Conservation (phyloP, 2,329 filamentous ascomycete genomes). For the Hypoxylon sp. region DNA sequence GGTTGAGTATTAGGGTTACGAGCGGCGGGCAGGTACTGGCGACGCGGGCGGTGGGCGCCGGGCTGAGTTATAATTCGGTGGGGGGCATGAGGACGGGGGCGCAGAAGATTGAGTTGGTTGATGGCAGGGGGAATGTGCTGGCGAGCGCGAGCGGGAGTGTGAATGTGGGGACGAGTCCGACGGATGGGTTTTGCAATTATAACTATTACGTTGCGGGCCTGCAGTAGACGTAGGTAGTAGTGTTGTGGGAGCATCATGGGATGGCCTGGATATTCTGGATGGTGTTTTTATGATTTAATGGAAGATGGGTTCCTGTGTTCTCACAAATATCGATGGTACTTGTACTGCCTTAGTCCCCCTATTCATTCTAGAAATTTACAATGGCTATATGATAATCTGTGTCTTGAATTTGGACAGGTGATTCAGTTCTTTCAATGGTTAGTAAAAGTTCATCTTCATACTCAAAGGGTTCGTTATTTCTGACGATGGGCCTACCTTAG, state of each 20-base stretch:
- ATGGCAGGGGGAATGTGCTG: constrained; percentile 40
- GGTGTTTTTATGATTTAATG: not conserved
- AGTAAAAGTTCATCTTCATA: not conserved
- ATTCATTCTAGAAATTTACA: no score
- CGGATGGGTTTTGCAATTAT: constrained; percentile 48
- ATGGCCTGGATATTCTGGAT: not conserved
- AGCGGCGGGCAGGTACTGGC: constrained; percentile 45
- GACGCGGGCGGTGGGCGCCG: constrained; percentile 35
- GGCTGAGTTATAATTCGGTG: constrained; percentile 47
- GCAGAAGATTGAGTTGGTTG: constrained; percentile 49
- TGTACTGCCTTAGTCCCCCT: no score
- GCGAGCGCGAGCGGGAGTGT: constrained; percentile 38
- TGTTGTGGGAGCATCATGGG: not conserved
- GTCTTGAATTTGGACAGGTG: not conserved
- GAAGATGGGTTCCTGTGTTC: no score
- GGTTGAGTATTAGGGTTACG: constrained; percentile 41
- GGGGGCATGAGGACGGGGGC: constrained; percentile 41
- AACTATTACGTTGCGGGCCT: constrained; percentile 49
- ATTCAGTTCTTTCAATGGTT: no score
- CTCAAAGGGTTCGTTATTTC: not conserved
- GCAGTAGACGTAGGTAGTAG: constrained; percentile 24
- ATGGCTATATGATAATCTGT: not conserved
- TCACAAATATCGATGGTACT: no score
- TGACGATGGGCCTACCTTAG: not conserved
- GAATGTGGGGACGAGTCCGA: constrained; percentile 44